Conservation (phyloP, 345 rosid genomes). For the Conringia planisiliqua region DNA sequence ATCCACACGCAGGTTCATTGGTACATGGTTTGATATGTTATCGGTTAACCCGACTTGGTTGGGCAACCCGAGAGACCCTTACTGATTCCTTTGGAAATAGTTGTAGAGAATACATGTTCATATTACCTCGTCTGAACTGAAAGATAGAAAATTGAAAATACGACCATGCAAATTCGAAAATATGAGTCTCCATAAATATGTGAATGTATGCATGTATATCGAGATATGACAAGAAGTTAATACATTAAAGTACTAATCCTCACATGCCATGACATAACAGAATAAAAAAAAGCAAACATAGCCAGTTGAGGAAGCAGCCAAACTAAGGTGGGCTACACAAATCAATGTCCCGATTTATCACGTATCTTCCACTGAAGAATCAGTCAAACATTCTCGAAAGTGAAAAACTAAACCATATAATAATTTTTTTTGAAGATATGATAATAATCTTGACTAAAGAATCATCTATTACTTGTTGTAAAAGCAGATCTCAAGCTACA, state of each 20-base stretch:
- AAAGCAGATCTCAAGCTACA: slow-evolving; percentile 1
- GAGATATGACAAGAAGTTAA: background rate
- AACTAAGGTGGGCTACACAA: slow-evolving; percentile 35
- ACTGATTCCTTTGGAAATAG: background rate
- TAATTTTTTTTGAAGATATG: background rate
- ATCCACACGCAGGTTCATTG: no score
- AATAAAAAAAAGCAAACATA: slow-evolving; percentile 12
- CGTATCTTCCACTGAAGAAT: slow-evolving; percentile 30
- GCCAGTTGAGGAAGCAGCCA: slow-evolving; percentile 34
- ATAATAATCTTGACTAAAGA: background rate
- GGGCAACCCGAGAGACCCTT: background rate
- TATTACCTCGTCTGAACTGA: slow-evolving; percentile 9
- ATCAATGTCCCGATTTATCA: slow-evolving; percentile 30
- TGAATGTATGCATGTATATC: background rate
- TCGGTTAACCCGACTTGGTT: background rate
- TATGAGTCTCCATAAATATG: background rate
- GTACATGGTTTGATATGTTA: no score
- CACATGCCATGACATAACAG: slow-evolving; percentile 29
- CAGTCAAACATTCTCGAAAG: slow-evolving; percentile 36
- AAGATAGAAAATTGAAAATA: background rate
- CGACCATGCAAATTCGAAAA: background rate
- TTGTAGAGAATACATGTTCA: no score
- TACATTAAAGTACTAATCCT: slow-evolving; percentile 5
- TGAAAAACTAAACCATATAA: background rate
- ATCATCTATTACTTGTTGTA: background rate